These are phyloP conservation scores for Fusarium sp. DNA, from an alignment of 2,329 filamentous ascomycete species.

Conservation along the genomic window DNA sequence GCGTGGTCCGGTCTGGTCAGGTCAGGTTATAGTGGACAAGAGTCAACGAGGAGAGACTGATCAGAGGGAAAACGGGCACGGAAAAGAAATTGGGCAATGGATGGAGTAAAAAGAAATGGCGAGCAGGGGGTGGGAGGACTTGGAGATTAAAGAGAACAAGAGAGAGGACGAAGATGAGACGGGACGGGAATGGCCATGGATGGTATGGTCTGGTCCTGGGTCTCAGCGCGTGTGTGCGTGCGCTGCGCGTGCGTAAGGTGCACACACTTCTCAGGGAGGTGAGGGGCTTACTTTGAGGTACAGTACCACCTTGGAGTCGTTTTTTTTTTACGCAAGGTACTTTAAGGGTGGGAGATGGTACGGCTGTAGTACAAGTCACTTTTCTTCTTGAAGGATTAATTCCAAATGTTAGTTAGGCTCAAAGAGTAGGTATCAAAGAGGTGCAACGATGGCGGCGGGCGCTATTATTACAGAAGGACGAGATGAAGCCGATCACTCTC, in stretches of 20 bases:
- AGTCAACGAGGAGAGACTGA: background rate
- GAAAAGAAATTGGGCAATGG: background rate
- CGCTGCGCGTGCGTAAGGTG: background rate
- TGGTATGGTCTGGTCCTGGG: background rate
- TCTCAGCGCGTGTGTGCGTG: background rate
- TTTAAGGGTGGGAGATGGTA: background rate
- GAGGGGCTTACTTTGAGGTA: background rate
- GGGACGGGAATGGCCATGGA: background rate
- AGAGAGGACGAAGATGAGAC: constrained; percentile 5
- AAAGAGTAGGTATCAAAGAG: background rate
- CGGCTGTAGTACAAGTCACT: background rate
- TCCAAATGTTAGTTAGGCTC: background rate
- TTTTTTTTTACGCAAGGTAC: background rate
- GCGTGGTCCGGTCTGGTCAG: background rate
- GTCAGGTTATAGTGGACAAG: background rate
- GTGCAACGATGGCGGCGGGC: background rate
- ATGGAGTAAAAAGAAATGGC: constrained; percentile 4
- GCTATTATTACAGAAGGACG: background rate
- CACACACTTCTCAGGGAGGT: background rate
- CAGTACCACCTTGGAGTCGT: background rate
- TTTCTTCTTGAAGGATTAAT: background rate
- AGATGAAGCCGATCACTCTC: background rate
- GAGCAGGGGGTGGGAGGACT: background rate
- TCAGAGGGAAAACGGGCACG: background rate
- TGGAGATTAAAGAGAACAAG: constrained; percentile 6